Evolutionary conservation across 202 grass and related monocot species (phyloP).

Genomic region (Bolboschoenoplectus hybrid): DNA sequence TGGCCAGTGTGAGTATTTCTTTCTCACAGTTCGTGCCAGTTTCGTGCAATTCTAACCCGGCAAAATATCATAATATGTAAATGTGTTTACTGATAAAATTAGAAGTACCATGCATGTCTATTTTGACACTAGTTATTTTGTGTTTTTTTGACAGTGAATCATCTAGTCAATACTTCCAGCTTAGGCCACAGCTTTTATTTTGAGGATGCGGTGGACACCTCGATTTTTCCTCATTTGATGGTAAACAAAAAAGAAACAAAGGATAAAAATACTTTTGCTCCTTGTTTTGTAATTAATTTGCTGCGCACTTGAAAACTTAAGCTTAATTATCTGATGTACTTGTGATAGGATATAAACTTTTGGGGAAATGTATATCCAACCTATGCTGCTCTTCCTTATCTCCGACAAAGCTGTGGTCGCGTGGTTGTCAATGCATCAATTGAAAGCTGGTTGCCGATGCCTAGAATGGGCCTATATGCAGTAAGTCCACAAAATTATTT

Average conservation of each 20-base stretch:
- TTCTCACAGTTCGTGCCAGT: not conserved
- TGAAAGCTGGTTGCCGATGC: conserved; percentile 88
- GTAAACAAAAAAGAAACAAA: conserved; percentile 37
- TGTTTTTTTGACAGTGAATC: conserved; percentile 57
- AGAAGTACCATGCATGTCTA: not conserved
- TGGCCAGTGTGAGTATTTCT: conserved; percentile 62
- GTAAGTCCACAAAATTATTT: conserved; percentile 42
- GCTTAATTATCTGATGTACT: not conserved
- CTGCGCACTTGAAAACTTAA: not conserved
- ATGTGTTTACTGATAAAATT: not conserved
- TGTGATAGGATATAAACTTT: conserved; percentile 75
- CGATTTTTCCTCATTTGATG: conserved; percentile 83
- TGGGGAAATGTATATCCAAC: conserved; percentile 97
- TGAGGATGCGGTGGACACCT: conserved; percentile 73
- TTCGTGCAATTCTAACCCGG: not conserved
- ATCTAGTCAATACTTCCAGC: conserved; percentile 91
- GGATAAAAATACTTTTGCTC: not conserved
- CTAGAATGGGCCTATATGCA: conserved; percentile 82
- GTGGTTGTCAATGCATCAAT: conserved; percentile 83
- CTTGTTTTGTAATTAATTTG: conserved; percentile 9
- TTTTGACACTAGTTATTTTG: not conserved
- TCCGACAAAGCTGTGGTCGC: conserved; percentile 60
- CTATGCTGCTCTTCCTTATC: conserved; percentile 65
- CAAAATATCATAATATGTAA: not conserved
- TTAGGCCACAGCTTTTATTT: conserved; percentile 78